Percentiles rank a stretch among this genome's conserved stretches.
These are phyloP conservation scores for Debaryomyces psychrophilus DNA, from an alignment of 1,139 yeast genomes.

Conservation along the genomic window DNA sequence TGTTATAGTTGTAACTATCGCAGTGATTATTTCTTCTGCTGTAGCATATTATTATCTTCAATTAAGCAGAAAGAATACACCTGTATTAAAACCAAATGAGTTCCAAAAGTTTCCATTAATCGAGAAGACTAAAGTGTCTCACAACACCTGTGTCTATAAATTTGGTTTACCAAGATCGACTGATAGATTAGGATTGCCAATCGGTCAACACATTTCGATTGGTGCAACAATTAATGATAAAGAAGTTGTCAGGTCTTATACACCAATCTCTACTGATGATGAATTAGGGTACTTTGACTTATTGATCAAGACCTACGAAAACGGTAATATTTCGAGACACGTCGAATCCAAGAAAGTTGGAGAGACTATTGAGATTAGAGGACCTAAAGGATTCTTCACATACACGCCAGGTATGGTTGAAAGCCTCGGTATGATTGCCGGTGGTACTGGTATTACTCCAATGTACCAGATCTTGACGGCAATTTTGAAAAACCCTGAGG, in stretches of 20 bases:
- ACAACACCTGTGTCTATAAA: conserved; percentile 82
- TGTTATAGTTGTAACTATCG: conserved; percentile 43
- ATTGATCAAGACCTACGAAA: conserved; percentile 87
- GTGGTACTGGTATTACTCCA: conserved; percentile 97
- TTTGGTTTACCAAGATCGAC: conserved; percentile 79
- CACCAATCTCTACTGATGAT: conserved; percentile 88
- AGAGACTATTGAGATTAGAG: conserved; percentile 57
- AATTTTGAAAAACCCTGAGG: conserved; percentile 71
- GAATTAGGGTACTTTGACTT: conserved; percentile 88
- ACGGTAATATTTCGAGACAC: conserved; percentile 83
- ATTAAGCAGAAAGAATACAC: conserved; percentile 43
- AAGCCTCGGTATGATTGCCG: conserved; percentile 83
- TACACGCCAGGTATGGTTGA: conserved; percentile 83
- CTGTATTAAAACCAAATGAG: conserved; percentile 64
- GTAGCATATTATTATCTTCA: conserved; percentile 43
- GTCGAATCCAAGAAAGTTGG: conserved; percentile 64
- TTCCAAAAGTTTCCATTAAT: conserved; percentile 84
- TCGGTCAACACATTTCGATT: conserved; percentile 90
- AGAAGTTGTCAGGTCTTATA: conserved; percentile 87
- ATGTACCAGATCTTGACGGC: conserved; percentile 81
- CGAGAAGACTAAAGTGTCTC: conserved; percentile 75
- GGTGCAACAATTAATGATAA: conserved; percentile 69
- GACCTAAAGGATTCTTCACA: conserved; percentile 92
- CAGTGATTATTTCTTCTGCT: conserved; percentile 43
- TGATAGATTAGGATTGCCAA: conserved; percentile 85